A percentile compares a stretch with the other conserved stretches of the same genome.
Conservation (phyloP, 768 basidiomycete genomes). For the Auricularia sp. region DNA sequence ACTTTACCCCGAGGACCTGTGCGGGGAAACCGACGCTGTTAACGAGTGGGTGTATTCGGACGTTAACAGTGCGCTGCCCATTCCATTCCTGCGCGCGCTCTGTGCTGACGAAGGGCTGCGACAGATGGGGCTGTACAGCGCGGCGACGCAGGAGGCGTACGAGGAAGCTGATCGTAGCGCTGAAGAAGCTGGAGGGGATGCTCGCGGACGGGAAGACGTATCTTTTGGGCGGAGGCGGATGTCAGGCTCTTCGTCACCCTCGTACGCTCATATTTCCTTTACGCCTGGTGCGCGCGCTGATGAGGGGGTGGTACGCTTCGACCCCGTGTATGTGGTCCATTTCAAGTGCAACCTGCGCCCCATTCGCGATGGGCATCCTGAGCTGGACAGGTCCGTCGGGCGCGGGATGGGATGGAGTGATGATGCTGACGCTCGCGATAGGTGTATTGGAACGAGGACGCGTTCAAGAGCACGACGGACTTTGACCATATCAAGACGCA, state of each 20-base stretch:
- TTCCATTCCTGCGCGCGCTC: no score
- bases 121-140: constrained; percentile 26
- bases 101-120: background rate
- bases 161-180: constrained; percentile 29
- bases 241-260: constrained; percentile 36
- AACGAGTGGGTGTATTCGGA: constrained; percentile 33
- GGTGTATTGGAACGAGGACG: no score
- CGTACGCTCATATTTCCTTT: background rate
- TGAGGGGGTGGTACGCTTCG: no score
- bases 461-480: no score
- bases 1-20: constrained; percentile 32
- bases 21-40: constrained; percentile 33
- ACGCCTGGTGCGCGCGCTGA: no score
- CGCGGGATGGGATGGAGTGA: no score
- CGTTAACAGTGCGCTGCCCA: constrained; percentile 14
- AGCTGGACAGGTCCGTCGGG: no score
- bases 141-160: constrained; percentile 35
- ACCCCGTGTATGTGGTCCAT: no score
- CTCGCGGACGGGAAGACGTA: constrained; percentile 30
- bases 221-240: constrained; percentile 26
- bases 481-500: no score
- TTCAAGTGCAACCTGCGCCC: no score
- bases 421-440: no score
- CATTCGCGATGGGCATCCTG: no score
- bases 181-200: constrained; percentile 31